Conservation (phyloP, 2,329 filamentous ascomycete species). For the Paraconiothyrium brasiliense region DNA sequence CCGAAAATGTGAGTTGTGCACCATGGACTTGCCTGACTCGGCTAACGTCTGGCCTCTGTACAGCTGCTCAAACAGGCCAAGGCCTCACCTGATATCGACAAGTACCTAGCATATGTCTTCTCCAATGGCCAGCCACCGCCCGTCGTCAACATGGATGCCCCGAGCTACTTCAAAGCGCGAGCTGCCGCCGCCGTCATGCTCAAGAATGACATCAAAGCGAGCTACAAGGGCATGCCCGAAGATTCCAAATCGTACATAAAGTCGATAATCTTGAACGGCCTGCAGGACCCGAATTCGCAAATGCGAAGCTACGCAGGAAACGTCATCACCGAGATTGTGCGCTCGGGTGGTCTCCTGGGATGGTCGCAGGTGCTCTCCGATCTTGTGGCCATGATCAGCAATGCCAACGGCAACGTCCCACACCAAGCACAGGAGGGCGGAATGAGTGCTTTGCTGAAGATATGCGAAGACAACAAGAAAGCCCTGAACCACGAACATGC, state of each 20-base stretch:
- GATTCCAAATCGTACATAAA: constrained; percentile 80
- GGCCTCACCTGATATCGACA: constrained; percentile 90
- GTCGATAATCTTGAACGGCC: constrained; percentile 76
- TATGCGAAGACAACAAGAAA: constrained; percentile 95
- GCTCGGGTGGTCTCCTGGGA: constrained; percentile 81
- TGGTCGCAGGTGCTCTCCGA: constrained; percentile 93
- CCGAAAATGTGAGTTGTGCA: constrained; percentile 75
- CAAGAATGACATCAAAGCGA: constrained; percentile 86
- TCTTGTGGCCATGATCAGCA: constrained; percentile 79
- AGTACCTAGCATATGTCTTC: constrained; percentile 93
- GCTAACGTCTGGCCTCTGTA: constrained; percentile 34
- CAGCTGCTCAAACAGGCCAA: constrained; percentile 95
- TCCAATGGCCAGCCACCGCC: constrained; percentile 72
- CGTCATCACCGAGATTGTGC: constrained; percentile 91
- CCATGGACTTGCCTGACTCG: constrained; percentile 23
- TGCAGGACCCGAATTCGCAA: constrained; percentile 82
- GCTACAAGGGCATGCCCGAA: constrained; percentile 79
- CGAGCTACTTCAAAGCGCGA: constrained; percentile 78
- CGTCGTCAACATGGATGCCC: constrained; percentile 66
- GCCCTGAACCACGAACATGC: constrained; percentile 87
- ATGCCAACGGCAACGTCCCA: constrained; percentile 73
- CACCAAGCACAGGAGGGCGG: constrained; percentile 86
- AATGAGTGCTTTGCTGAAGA: constrained; percentile 91
- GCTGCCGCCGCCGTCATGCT: constrained; percentile 92
- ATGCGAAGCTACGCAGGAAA: constrained; percentile 91